Evolutionary conservation across 208 protist species (phyloP), one percentile per base, ranked within the genome.

Genomic region (Sergeia podlipaevii): DNA sequence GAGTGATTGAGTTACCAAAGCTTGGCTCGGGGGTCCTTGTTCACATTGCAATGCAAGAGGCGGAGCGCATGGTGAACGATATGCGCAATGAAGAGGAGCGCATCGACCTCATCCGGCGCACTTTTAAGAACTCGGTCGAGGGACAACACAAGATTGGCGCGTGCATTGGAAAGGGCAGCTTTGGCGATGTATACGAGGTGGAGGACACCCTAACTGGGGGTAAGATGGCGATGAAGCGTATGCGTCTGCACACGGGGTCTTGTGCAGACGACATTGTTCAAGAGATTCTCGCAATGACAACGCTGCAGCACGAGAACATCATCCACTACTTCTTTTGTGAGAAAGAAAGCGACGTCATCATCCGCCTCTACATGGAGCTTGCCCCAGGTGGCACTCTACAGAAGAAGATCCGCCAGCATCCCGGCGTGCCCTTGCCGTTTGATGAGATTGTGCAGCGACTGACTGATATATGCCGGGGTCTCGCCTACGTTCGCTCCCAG

Each of bases 241-340:
- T 95, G 79, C 66, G 67, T 43, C 65, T 95, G 33, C 97, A 91
- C 60, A 87, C 98, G 30, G 76, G 92, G 7, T 70, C 82, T 8
- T 34, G 77, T 4, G 84, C 74, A 1, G 81, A 89, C 36, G 78
- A 81, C 45, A 51, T 94, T 15, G 68, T 93, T 49, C 72, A 88
- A 42, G 91, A 97, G 53, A 89, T 97, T 21, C 57, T 84, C 13
- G 74, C 93, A 20, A 95, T 96, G 87, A 93, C 85, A n/a, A 60
- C 68, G 20, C 67, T 97, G 33, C 74, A 78, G 38, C 91, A 97
- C 66, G 80, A 92, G 32, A 97, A 97, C 68, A 96, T 97, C 53
- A 95, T 97, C 27, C 86, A 87, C 54, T 97, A 97, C 68, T 96
- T 95, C 56, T 88, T 81, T 67, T 96, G 93, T 51, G 76, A 91